phyloP scores from a whole-genome alignment of 768 basidiomycete species.

The Suillus sp. region DNA sequence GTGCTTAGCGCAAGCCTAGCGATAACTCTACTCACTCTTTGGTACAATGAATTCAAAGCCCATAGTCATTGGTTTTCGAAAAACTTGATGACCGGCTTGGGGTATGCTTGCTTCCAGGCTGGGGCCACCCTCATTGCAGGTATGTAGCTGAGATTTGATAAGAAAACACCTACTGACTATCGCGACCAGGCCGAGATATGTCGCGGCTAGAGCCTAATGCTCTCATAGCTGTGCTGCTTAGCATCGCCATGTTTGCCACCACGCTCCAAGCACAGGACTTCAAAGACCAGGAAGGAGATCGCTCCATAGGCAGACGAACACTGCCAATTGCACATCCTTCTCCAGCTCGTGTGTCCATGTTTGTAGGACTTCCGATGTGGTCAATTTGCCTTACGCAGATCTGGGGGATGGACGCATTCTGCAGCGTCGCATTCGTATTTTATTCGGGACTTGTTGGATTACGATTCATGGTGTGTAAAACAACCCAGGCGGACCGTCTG shows the following conservation, averaged over 20 bases:
- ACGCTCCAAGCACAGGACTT: slow-evolving; percentile 40
- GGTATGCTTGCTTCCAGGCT: slow-evolving; percentile 40
- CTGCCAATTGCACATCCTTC: slow-evolving; percentile 46
- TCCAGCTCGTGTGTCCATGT: slow-evolving; percentile 27
- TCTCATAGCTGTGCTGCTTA: slow-evolving; percentile 34
- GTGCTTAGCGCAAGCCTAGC: slow-evolving; percentile 23
- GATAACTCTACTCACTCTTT: slow-evolving; percentile 25
- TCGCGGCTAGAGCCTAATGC: slow-evolving; percentile 26
- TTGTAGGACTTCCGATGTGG: slow-evolving; percentile 33
- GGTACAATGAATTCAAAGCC: slow-evolving; percentile 34
- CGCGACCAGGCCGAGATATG: slow-evolving; percentile 26
- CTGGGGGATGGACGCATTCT: slow-evolving; percentile 32
- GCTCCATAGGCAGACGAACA: slow-evolving; percentile 40
- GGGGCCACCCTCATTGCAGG: slow-evolving; percentile 42
- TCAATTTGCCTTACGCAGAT: slow-evolving; percentile 29
- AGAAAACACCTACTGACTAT: slow-evolving; percentile 11
- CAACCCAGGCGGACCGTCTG: slow-evolving; percentile 25
- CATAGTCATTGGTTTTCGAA: slow-evolving; percentile 35
- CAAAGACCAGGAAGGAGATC: slow-evolving; percentile 47
- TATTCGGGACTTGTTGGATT: slow-evolving; percentile 29
- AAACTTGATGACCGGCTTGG: slow-evolving; percentile 38
- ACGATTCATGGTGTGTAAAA: slow-evolving; percentile 28
- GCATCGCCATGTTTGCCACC: slow-evolving; percentile 36
- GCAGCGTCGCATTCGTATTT: slow-evolving; percentile 27
- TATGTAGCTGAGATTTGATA: slow-evolving; percentile 20